Evolutionary conservation across 2,329 filamentous ascomycete genomes (phyloP).

Genomic region (Fusarium torreyae): DNA sequence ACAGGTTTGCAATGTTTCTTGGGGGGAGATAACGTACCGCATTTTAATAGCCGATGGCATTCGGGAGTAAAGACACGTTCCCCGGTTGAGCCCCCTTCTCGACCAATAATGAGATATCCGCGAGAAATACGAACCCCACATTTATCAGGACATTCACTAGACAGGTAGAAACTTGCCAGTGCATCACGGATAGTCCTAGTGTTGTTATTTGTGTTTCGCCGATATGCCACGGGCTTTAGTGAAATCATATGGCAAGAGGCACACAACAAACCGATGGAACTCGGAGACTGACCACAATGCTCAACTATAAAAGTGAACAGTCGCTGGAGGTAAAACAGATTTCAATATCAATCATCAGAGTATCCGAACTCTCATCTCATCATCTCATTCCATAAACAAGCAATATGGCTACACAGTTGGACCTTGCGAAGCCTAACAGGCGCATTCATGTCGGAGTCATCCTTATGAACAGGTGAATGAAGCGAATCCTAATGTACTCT

Average conservation of each 20-base stretch:
- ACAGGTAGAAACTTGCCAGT: not conserved
- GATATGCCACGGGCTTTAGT: not conserved
- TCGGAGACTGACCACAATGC: not conserved
- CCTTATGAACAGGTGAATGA: conserved; percentile 28
- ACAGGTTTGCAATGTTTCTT: no score
- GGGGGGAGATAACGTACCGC: no score
- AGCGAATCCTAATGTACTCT: rapidly evolving
- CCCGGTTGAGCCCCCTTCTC: not conserved
- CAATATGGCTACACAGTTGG: conserved; percentile 9
- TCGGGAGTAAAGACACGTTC: conserved; percentile 10
- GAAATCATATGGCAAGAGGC: not conserved
- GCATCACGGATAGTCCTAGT: not conserved
- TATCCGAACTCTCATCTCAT: no score
- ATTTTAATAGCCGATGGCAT: conserved; percentile 10
- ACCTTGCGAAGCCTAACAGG: conserved; percentile 24
- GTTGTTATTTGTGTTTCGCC: not conserved
- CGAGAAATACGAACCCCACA: not conserved
- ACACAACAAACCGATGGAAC: not conserved
- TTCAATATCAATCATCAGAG: not conserved
- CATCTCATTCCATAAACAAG: not conserved
- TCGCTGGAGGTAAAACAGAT: rapidly evolving
- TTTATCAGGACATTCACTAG: no score
- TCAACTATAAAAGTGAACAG: not conserved
- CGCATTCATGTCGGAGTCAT: conserved; percentile 37
- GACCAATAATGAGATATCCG: not conserved